phyloP scores from a whole-genome alignment of 768 basidiomycete genomes.

The Guyanaporus albipodus region DNA sequence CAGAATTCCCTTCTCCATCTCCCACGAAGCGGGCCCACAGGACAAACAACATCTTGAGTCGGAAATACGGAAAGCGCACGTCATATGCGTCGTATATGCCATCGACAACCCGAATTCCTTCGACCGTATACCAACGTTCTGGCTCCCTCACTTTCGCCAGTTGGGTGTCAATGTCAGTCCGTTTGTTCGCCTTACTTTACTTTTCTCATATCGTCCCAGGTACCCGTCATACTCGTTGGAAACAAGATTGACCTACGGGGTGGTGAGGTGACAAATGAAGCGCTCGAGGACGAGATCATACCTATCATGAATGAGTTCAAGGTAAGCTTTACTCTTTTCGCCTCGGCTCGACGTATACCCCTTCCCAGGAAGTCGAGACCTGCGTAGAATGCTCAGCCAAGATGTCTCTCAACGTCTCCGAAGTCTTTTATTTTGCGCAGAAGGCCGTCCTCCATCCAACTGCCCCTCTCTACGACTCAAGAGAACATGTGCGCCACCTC shows the following conservation, averaged over 20 bases:
- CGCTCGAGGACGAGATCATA: conserved; percentile 88
- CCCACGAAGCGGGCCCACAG: conserved; percentile 66
- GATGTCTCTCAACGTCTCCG: conserved; percentile 86
- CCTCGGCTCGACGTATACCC: conserved; percentile 3
- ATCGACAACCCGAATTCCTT: conserved; percentile 97
- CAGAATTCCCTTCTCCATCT: conserved; percentile 4
- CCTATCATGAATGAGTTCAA: conserved; percentile 99
- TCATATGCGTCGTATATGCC: conserved; percentile 95
- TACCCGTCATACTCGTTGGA: conserved; percentile 94
- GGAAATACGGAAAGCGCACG: conserved; percentile 96
- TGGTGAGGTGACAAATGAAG: conserved; percentile 91
- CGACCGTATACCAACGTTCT: conserved; percentile 96
- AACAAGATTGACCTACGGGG: conserved; percentile 98
- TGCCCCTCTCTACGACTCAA: conserved; percentile 93
- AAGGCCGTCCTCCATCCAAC: conserved; percentile 97
- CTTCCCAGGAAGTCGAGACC: conserved; percentile 88
- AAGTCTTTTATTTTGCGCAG: conserved; percentile 98
- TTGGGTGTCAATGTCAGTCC: conserved; percentile 87
- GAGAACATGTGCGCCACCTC: conserved; percentile 74
- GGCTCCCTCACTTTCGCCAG: conserved; percentile 93
- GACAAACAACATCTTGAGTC: conserved; percentile 88
- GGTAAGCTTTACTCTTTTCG: conserved; percentile 39
- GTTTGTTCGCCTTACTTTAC: background rate
- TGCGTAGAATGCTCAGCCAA: conserved; percentile 97
- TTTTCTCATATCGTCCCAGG: conserved; percentile 41